A percentile compares a stretch with the other conserved stretches of the same genome.
These are phyloP conservation scores for Mucor velutinosus DNA, from an alignment of 371 early-diverging fungal species.

Conservation along the genomic window DNA sequence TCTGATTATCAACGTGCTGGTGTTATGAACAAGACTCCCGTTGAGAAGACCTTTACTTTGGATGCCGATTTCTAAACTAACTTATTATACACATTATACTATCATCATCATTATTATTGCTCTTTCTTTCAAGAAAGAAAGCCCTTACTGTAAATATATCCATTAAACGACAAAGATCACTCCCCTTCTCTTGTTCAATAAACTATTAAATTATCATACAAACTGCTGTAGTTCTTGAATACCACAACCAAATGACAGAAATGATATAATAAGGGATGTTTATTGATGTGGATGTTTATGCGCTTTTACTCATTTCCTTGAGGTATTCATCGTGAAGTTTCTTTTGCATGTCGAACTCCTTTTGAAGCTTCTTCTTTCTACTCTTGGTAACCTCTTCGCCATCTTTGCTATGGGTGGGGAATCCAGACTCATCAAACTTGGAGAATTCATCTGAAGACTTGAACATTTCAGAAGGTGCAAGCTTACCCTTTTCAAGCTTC, in stretches of 20 bases:
- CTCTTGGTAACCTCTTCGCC: slow-evolving; percentile 86
- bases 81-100: not conserved
- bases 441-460: slow-evolving; percentile 64
- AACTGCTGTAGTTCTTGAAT: not conserved
- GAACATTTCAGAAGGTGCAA: slow-evolving; percentile 83
- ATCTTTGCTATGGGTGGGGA: slow-evolving; percentile 83
- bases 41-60: slow-evolving; percentile 78
- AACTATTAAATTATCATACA: not conserved
- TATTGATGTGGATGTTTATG: not conserved
- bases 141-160: slow-evolving; percentile 4
- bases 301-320: slow-evolving; percentile 8
- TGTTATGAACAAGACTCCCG: slow-evolving; percentile 78
- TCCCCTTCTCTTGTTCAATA: slow-evolving; percentile 2
- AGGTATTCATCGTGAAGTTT: slow-evolving; percentile 88
- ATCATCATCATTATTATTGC: not conserved
- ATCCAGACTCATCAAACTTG: slow-evolving; percentile 84
- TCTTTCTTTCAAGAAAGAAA: not conserved
- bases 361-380: slow-evolving; percentile 83
- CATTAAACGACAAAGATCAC: slow-evolving; percentile 6
- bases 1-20: slow-evolving; percentile 99
- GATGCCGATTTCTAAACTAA: slow-evolving; percentile 80
- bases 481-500: slow-evolving; percentile 76
- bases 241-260: not conserved
- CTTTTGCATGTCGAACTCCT: slow-evolving; percentile 83
- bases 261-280: not conserved